Evolutionary conservation across 805 yeast species (phyloP), one percentile per base, ranked within the genome.

Genomic region (Tetrapisispora arboricola): DNA sequence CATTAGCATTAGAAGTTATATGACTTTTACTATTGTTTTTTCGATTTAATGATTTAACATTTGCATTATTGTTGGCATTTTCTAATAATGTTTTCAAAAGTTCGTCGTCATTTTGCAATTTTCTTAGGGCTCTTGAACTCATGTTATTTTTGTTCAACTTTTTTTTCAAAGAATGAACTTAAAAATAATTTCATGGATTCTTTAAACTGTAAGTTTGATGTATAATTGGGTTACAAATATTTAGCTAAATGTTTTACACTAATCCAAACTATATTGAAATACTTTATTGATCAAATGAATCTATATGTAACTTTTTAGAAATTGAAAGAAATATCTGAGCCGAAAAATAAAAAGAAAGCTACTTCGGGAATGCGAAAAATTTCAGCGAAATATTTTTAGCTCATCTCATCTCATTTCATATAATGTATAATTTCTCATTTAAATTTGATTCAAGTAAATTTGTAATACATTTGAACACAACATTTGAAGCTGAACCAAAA

Each of bases 91-190:
- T 46, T 13, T 49, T 53, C 15, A 56, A 27, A 28, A 57, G 32
- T 15, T 55, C 57, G 24, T 57, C 51, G 36, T 59, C 63, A 44
- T 58, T 58, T 40, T 59, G 60, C 30, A 57, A 47, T 42, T 57
- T 64, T 41, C 61, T 58, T 43, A 65, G 47, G 16, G 61, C 64
- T 44, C 66, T 55, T 6, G 64, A 55, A 47, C 66, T 59, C 67
- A 61, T 63, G 7, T 7, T 10, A 10, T 8, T 8, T 22, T 22
- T 8, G 10, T 10, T 10, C 10, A 10, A 22, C 7, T 22, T 22
- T 22, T 22, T 8, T n/a, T n/a, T n/a, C n/a, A n/a, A n/a, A n/a
- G n/a, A n/a, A n/a, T n/a, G n/a, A n/a, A n/a, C n/a, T n/a, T n/a
- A n/a, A n/a, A n/a, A n/a, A n/a, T n/a, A n/a, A n/a, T n/a, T n/a